A percentile compares a stretch with the other conserved stretches of the same genome.
Conservation (phyloP, 345 rosid genomes). For the Rhodomyrtus tomentosa region DNA sequence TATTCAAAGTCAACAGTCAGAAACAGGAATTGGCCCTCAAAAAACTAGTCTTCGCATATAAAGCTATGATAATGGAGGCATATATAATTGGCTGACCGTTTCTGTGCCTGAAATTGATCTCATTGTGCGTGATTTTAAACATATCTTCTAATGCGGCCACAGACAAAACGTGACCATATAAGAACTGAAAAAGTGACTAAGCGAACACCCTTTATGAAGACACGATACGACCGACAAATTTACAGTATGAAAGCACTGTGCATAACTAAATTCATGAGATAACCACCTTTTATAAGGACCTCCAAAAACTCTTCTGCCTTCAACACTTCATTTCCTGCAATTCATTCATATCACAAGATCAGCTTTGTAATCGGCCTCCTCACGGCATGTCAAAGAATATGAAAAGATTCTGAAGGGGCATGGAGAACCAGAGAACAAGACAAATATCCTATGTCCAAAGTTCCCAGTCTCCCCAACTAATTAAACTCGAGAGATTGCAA, state of each 20-base stretch:
- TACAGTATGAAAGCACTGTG: neutral
- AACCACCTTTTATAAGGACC: constrained; percentile 56
- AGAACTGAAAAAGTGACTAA: neutral
- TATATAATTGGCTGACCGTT: neutral
- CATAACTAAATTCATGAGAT: neutral
- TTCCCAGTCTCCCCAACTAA: neutral
- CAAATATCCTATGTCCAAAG: neutral
- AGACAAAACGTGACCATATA: neutral
- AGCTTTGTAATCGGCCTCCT: neutral
- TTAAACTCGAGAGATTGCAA: neutral
- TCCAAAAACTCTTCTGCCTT: constrained; percentile 71
- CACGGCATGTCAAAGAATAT: neutral
- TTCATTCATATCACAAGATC: neutral
- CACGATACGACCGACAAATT: neutral
- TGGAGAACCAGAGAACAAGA: neutral
- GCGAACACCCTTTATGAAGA: neutral
- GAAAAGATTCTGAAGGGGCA: neutral
- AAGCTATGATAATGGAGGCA: neutral
- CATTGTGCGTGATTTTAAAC: neutral
- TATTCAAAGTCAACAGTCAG: neutral
- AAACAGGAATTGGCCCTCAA: neutral
- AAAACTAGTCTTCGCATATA: neutral
- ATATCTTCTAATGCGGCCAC: neutral
- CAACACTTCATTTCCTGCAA: constrained; percentile 59
- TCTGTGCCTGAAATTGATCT: neutral